A percentile compares a stretch with the other conserved stretches of the same genome.
These are phyloP conservation scores for Pythium dissimile DNA, from an alignment of 352 stramenopile genomes.

Conservation along the genomic window DNA sequence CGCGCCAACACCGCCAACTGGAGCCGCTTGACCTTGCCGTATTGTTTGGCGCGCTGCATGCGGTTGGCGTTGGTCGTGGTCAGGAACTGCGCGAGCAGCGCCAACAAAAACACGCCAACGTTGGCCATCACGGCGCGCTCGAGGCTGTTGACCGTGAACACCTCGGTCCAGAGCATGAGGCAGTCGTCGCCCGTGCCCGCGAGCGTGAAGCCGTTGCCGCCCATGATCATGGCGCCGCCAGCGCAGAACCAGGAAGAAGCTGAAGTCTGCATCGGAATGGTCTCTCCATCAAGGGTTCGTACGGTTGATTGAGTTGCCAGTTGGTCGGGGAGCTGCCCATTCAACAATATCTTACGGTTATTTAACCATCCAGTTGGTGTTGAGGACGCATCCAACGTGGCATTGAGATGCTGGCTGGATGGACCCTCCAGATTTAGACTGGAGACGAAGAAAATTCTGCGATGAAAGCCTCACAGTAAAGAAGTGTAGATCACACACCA, in stretches of 20 bases:
- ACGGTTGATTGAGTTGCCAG: not conserved
- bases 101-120: constrained; percentile 47
- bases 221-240: constrained; percentile 61
- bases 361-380: not conserved
- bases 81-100: constrained; percentile 57
- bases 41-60: constrained; percentile 42
- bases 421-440: too few relatives aligned
- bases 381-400: not conserved
- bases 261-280: constrained; percentile 1
- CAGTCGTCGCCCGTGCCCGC: constrained; percentile 48
- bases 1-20: not conserved
- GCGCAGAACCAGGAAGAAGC: constrained; percentile 49
- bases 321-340: constrained; percentile 6
- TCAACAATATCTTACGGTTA: constrained; percentile 31
- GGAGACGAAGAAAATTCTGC: too few relatives aligned
- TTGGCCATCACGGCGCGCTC: constrained; percentile 37
- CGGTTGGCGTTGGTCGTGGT: constrained; percentile 37
- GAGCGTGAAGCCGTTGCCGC: constrained; percentile 52
- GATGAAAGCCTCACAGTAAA: too few relatives aligned
- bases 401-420: too few relatives aligned
- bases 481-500: too few relatives aligned
- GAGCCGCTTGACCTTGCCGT: constrained; percentile 17
- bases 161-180: constrained; percentile 57
- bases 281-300: constrained; percentile 7
- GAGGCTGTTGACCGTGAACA: constrained; percentile 51